These are phyloP conservation scores for Taphrina confusa DNA, from an alignment of 1,139 yeast species.

Conservation along the genomic window DNA sequence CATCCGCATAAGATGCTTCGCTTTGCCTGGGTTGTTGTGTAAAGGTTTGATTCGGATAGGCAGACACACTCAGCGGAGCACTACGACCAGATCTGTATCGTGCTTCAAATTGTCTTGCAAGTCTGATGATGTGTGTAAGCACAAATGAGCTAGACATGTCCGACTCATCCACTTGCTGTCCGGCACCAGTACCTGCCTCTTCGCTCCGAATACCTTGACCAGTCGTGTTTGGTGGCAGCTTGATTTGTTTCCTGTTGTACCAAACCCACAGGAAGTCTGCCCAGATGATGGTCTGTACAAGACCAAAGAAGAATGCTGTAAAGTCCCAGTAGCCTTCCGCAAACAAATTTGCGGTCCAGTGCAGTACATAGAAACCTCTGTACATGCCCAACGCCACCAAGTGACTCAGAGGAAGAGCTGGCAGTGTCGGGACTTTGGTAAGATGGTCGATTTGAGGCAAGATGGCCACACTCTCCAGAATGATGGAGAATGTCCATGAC, in stretches of 20 bases:
- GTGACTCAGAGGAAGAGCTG: slow-evolving; percentile 86
- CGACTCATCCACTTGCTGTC: slow-evolving; percentile 16
- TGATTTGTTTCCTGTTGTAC: slow-evolving; percentile 31
- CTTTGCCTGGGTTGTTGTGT: neutral
- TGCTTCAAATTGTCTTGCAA: slow-evolving; percentile 15
- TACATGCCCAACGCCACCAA: slow-evolving; percentile 92
- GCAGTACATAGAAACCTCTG: slow-evolving; percentile 84
- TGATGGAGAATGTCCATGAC: slow-evolving; percentile 72
- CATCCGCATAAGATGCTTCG: neutral
- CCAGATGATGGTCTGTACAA: slow-evolving; percentile 80
- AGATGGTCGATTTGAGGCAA: slow-evolving; percentile 88
- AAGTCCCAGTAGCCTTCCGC: slow-evolving; percentile 68
- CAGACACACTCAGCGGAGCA: slow-evolving; percentile 23
- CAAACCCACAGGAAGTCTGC: slow-evolving; percentile 91
- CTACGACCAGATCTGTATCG: slow-evolving; percentile 6
- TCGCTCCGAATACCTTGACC: slow-evolving; percentile 12
- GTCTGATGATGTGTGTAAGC: slow-evolving; percentile 19
- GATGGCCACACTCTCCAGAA: slow-evolving; percentile 90
- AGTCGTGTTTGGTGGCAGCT: slow-evolving; percentile 15
- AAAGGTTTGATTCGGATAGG: slow-evolving; percentile 17
- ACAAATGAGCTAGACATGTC: slow-evolving; percentile 32
- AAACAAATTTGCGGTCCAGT: slow-evolving; percentile 86
- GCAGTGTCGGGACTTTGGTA: slow-evolving; percentile 87
- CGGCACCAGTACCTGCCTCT: slow-evolving; percentile 12
- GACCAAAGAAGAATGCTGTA: slow-evolving; percentile 73